Base-by-base conservation (phyloP, 2,329 filamentous ascomycete species). In the Diaporthe amygdali region DNA sequence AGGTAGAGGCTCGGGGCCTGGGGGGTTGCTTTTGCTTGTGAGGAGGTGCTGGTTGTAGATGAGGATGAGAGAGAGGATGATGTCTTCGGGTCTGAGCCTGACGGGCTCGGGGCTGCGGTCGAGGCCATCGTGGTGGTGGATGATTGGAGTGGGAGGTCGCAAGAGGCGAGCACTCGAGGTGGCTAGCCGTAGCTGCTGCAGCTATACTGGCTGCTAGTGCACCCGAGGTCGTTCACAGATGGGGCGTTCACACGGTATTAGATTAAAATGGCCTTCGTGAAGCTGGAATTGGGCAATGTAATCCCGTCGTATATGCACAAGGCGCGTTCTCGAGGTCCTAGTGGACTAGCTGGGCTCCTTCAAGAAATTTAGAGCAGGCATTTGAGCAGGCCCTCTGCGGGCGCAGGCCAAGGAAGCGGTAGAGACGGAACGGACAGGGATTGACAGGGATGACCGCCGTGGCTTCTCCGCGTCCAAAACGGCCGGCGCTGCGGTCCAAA, bases 1-100 rank as follows among this genome's bases (percentile, higher is more conserved):
- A 88, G 81, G 78, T 84, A 79, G 72, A 76, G 71, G 76, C 79
- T 69, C 77, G 71, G 46, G 67, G 68, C 17, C 20, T 59, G 2
- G 32, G 41, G 32, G 47, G 68, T 52, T 41, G 54, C 39, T 64
- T 47, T 46, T 17, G 71, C 25, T 49, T 56, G 46, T 59, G 71
- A 6, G 25, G 66, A n/a, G 49, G 63, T 20, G 37, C 37, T 34
- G 15, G 67, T 15, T 30, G 54, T 9, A 10, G 66, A 15, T 6
- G 52, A 15, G 34, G 59, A 20, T 2, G 59, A 20, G 39, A 39
- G 3, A 9, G 55, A 30, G 22, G 56, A 10, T 32, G 39, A 9
- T 8, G 39, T 34, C 59, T 46, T 63, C 17, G 27, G 12, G 52
- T 56, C 51, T 63, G 71, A 46, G 71, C 71, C 54, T 20, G 52